These are phyloP conservation scores for Aechmea fasciata DNA, from an alignment of 176 grass and related monocot species.

Conservation along the genomic window DNA sequence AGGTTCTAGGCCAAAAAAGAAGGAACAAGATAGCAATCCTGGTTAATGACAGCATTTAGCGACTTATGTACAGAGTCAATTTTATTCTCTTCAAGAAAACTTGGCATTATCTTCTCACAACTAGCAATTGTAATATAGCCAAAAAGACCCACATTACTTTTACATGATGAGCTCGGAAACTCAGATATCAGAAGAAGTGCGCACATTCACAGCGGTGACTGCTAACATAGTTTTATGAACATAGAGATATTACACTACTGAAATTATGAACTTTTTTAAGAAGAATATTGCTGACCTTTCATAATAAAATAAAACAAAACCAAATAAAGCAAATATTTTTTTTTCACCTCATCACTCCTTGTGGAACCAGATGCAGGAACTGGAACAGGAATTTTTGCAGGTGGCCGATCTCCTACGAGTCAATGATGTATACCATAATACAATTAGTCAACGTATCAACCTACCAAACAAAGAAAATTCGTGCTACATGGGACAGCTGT, in stretches of 20 bases:
- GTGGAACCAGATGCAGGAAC: conserved; percentile 59
- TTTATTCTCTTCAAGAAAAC: too few relatives aligned
- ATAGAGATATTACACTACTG: background rate
- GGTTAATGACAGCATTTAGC: too few relatives aligned
- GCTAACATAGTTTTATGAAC: background rate
- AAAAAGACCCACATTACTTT: background rate
- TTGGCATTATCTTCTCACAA: too few relatives aligned
- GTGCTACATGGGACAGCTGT: background rate
- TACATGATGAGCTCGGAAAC: background rate
- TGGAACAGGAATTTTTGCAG: conserved; percentile 86
- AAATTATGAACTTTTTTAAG: background rate
- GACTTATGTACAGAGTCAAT: too few relatives aligned
- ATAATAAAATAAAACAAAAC: background rate
- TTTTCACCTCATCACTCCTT: conserved; percentile 60
- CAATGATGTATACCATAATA: conserved; percentile 9
- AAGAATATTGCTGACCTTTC: background rate
- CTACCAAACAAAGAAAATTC: background rate
- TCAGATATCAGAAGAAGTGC: background rate
- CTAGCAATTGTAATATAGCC: background rate
- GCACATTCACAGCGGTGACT: background rate
- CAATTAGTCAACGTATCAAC: background rate
- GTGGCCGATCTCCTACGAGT: conserved; percentile 63
- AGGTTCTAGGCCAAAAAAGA: too few relatives aligned
- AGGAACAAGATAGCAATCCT: too few relatives aligned
- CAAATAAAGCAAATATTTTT: background rate